Conservation (phyloP, 2,329 filamentous ascomycete genomes). For the Alternaria consortialis region DNA sequence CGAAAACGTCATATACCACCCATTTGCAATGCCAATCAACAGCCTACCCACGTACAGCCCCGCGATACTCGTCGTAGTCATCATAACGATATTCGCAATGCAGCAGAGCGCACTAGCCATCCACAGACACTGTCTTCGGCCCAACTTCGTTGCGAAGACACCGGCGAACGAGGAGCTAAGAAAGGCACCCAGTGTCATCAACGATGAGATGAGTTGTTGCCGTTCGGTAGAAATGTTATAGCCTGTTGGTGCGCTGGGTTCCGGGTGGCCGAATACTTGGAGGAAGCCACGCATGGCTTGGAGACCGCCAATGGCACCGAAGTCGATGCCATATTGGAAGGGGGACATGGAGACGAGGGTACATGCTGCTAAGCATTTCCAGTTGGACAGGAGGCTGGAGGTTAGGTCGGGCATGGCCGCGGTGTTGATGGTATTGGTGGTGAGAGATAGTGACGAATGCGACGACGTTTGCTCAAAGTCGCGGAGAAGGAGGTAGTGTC, state of each 20-base stretch:
- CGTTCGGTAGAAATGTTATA: constrained; percentile 56
- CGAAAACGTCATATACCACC: constrained; percentile 65
- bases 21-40: constrained; percentile 62
- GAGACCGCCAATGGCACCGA: constrained; percentile 61
- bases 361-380: constrained; percentile 60
- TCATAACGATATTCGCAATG: constrained; percentile 61
- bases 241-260: constrained; percentile 46
- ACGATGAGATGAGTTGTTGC: constrained; percentile 57
- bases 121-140: constrained; percentile 57
- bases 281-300: constrained; percentile 63
- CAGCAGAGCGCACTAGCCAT: constrained; percentile 60
- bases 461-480: not conserved
- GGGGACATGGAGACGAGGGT: constrained; percentile 60
- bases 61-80: constrained; percentile 62
- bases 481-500: not conserved
- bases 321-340: constrained; percentile 64
- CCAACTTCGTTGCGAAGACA: constrained; percentile 46
- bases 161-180: constrained; percentile 54
- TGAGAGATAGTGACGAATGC: not conserved
- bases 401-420: constrained; percentile 33
- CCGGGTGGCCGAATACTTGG: constrained; percentile 46
- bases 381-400: constrained; percentile 52
- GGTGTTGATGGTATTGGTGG: constrained; percentile 1
- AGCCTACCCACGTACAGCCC: constrained; percentile 65
- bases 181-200: constrained; percentile 59